A percentile compares a stretch with the other conserved stretches of the same genome.
phyloP scores from a whole-genome alignment of 2,329 filamentous ascomycete genomes.

The Clarireedia hainanense region DNA sequence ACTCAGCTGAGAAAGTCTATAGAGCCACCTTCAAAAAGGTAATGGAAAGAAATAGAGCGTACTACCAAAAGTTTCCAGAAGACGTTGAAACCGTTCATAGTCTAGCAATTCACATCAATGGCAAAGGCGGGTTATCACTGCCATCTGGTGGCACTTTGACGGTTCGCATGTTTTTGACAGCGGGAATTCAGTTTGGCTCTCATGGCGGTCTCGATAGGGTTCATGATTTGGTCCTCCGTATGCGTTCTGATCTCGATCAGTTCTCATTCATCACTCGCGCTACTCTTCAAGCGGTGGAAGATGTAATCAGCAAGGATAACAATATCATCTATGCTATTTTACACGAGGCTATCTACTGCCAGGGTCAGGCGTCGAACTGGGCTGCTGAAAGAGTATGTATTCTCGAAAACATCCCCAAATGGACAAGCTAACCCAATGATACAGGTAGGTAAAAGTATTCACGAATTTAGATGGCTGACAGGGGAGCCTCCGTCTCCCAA shows the following conservation, averaged over 20 bases:
- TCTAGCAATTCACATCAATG: constrained; percentile 38
- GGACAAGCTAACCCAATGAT: not conserved
- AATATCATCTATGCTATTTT: constrained; percentile 78
- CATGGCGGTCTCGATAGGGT: constrained; percentile 70
- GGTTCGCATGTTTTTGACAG: constrained; percentile 63
- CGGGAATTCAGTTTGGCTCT: constrained; percentile 71
- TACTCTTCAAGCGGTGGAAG: constrained; percentile 62
- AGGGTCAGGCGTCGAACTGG: constrained; percentile 62
- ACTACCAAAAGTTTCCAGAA: constrained; percentile 75
- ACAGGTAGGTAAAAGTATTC: constrained; percentile 3
- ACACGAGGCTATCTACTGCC: constrained; percentile 83
- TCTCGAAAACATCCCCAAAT: not conserved
- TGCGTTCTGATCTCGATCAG: constrained; percentile 64
- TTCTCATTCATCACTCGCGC: constrained; percentile 70
- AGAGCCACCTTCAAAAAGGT: constrained; percentile 61
- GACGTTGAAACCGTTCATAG: constrained; percentile 60
- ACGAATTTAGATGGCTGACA: constrained; percentile 35
- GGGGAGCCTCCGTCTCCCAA: constrained; percentile 25
- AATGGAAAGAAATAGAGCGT: constrained; percentile 63
- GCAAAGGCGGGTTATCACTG: constrained; percentile 51
- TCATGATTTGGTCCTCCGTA: constrained; percentile 65
- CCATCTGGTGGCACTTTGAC: constrained; percentile 69
- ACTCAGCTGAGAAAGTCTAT: constrained; percentile 69
- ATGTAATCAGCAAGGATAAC: constrained; percentile 46
- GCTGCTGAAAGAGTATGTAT: constrained; percentile 49